These are phyloP conservation scores for Zygotorulaspora mrakii DNA, from an alignment of 1,139 yeast genomes.

Conservation along the genomic window DNA sequence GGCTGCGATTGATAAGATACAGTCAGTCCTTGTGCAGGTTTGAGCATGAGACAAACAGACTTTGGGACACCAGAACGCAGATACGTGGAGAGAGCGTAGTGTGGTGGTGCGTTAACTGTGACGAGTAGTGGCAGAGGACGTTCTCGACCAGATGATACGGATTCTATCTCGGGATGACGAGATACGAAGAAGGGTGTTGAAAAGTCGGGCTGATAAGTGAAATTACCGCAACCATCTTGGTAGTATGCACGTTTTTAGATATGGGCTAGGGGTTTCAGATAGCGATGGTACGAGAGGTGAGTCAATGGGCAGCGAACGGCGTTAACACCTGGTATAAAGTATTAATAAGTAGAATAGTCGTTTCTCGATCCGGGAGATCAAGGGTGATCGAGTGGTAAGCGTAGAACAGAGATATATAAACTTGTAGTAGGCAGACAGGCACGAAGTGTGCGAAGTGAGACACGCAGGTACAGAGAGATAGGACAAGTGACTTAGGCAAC, in stretches of 20 bases:
- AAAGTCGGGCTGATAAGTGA: slow-evolving; percentile 1
- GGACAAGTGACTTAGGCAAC: neutral
- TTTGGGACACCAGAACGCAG: neutral
- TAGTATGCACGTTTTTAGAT: neutral
- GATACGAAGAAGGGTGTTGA: slow-evolving; percentile 1
- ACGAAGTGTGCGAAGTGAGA: too few relatives aligned
- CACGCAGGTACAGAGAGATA: too few relatives aligned
- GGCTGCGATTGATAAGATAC: neutral
- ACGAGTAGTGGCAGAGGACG: neutral
- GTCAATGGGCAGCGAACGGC: too few relatives aligned
- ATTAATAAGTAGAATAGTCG: neutral
- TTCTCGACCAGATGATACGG: neutral
- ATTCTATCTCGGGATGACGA: slow-evolving; percentile 2
- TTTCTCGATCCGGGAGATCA: neutral
- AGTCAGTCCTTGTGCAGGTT: too few relatives aligned
- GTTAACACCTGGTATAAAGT: neutral
- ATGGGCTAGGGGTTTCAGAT: neutral
- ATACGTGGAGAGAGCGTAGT: neutral
- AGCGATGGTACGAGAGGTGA: too few relatives aligned
- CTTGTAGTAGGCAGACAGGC: too few relatives aligned
- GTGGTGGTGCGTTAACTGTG: neutral
- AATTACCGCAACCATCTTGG: slow-evolving; percentile 2
- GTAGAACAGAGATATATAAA: neutral
- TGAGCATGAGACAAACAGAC: neutral
- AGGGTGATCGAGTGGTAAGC: neutral